These are phyloP conservation scores for Naganishia vaughanmartiniae DNA, from an alignment of 768 basidiomycete species.

Conservation along the genomic window DNA sequence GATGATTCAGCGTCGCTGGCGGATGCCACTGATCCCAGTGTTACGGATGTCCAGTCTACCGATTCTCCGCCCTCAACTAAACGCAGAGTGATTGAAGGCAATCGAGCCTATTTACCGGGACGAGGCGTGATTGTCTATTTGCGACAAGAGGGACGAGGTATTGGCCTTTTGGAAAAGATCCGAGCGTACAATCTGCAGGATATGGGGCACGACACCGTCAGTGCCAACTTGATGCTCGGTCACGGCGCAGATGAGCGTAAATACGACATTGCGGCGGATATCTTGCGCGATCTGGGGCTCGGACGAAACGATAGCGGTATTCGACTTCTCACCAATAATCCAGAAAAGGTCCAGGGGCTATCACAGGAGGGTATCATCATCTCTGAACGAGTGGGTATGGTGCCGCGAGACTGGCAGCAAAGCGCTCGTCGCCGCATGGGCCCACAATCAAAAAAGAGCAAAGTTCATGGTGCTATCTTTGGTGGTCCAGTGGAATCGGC, in stretches of 20 bases:
- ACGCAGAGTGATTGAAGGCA: conserved; percentile 4
- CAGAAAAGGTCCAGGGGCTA: conserved; percentile 88
- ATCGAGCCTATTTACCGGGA: conserved; percentile 59
- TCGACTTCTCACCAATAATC: conserved; percentile 91
- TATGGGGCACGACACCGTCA: conserved; percentile 96
- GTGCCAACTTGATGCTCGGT: conserved; percentile 91
- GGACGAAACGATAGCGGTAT: conserved; percentile 59
- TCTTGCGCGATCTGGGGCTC: conserved; percentile 80
- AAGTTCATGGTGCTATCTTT: conserved; percentile 7
- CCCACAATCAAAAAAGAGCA: conserved; percentile 17
- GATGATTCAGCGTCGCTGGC: not conserved
- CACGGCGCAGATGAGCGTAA: conserved; percentile 89
- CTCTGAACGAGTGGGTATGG: conserved; percentile 85
- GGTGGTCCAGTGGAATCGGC: not conserved
- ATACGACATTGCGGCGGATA: conserved; percentile 87
- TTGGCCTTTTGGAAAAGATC: conserved; percentile 91
- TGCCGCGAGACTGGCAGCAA: conserved; percentile 78
- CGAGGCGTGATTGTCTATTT: conserved; percentile 92
- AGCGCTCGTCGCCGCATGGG: conserved; percentile 24
- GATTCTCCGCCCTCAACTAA: conserved; percentile 6
- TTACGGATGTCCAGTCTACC: conserved; percentile 9
- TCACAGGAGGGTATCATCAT: conserved; percentile 77
- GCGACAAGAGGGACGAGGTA: conserved; percentile 95
- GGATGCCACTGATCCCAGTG: conserved; percentile 4
- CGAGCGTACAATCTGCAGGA: conserved; percentile 97